A percentile compares a stretch with the other conserved stretches of the same genome.
Evolutionary conservation across 1,284 basidiomycete species (phyloP).

Genomic region (Ganoderma resinaceum): DNA sequence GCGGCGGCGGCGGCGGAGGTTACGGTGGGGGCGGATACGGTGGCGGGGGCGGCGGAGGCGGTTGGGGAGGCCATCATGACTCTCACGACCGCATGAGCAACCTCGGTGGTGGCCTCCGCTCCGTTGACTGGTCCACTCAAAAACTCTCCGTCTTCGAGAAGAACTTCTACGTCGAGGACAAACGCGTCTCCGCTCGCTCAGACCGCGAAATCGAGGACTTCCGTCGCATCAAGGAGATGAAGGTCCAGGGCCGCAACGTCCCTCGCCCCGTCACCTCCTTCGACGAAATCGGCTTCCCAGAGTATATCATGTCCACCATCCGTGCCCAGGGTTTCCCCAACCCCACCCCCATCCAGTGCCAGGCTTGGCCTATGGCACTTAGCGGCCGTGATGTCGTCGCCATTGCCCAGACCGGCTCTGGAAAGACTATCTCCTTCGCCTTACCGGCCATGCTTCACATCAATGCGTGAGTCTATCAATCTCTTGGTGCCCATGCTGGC

Average conservation of each 20-base stretch:
- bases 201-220: slow-evolving; percentile 93
- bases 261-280: slow-evolving; percentile 93
- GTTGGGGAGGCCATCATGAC: slow-evolving; percentile 60
- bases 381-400: slow-evolving; percentile 95
- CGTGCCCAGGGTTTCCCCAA: slow-evolving; percentile 90
- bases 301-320: slow-evolving; percentile 95
- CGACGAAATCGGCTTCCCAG: slow-evolving; percentile 95
- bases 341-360: slow-evolving; percentile 97
- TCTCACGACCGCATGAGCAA: slow-evolving; percentile 82
- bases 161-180: slow-evolving; percentile 98
- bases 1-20: slow-evolving; percentile 31
- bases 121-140: slow-evolving; percentile 84
- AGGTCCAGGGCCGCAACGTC: slow-evolving; percentile 89
- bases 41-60: slow-evolving; percentile 56
- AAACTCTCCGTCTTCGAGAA: slow-evolving; percentile 89
- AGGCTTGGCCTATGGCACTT: slow-evolving; percentile 98
- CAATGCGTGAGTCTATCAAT: slow-evolving; percentile 77
- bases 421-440: slow-evolving; percentile 98
- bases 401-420: slow-evolving; percentile 96
- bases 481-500: slow-evolving; percentile 8
- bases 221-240: slow-evolving; percentile 87
- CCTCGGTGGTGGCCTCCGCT: slow-evolving; percentile 85
- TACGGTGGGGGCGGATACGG: slow-evolving; percentile 44
- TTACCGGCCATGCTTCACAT: slow-evolving; percentile 99
- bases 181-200: slow-evolving; percentile 78